Conservation (phyloP, 441 rosid genomes). For the Monsonia emarginata region DNA sequence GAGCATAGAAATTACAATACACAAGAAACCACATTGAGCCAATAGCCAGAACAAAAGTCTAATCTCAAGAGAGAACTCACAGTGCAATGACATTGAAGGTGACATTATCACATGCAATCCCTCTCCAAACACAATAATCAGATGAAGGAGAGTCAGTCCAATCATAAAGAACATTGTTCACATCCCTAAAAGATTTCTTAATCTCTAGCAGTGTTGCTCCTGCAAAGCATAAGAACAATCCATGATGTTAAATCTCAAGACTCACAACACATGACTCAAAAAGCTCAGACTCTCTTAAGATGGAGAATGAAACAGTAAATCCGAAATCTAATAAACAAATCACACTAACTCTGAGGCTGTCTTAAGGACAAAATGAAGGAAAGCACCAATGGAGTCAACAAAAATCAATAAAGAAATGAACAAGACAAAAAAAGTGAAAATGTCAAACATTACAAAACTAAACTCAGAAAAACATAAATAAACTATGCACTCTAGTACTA, state of each 20-base stretch:
- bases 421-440: not conserved
- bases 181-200: slow-evolving; percentile 63
- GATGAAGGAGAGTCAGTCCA: slow-evolving; percentile 57
- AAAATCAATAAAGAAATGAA: not conserved
- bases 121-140: slow-evolving; percentile 86
- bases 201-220: slow-evolving; percentile 66
- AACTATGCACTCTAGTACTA: not conserved
- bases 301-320: not conserved
- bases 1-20: not conserved
- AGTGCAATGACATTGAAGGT: slow-evolving; percentile 57
- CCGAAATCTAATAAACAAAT: not conserved
- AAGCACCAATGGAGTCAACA: not conserved
- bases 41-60: not conserved
- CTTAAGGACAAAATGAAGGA: not conserved
- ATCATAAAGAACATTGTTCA: slow-evolving; percentile 57
- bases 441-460: not conserved
- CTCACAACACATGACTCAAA: not conserved
- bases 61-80: slow-evolving; percentile 31
- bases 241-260: not conserved
- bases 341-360: too few relatives aligned
- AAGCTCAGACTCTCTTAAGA: too few relatives aligned
- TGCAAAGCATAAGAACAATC: slow-evolving; percentile 6
- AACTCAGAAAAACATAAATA: not conserved
- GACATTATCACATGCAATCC: slow-evolving; percentile 58
- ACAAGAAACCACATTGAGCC: not conserved